A percentile compares a stretch with the other conserved stretches of the same genome.
These are phyloP conservation scores for Picea engelmannii DNA, from an alignment of 83 land plant species.

Conservation along the genomic window DNA sequence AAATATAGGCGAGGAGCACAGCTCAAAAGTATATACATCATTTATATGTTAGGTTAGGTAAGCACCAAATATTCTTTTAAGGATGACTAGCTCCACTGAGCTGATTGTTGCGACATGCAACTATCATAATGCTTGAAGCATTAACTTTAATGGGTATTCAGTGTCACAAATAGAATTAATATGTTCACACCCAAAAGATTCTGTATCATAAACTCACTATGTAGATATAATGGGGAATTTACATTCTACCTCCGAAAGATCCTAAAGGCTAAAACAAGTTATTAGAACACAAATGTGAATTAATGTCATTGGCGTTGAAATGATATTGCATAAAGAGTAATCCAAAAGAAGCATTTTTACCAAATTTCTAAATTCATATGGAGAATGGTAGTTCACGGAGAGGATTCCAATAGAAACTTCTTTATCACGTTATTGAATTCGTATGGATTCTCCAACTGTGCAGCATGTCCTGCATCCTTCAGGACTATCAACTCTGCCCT, in stretches of 20 bases:
- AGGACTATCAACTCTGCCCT: slow-evolving; percentile 34
- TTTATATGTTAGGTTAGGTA: no score
- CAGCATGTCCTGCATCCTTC: slow-evolving; percentile 42
- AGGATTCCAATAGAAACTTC: slow-evolving; percentile 21
- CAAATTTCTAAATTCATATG: slow-evolving; percentile 22
- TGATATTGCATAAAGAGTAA: neutral
- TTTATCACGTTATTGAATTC: slow-evolving; percentile 26
- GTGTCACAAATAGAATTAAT: no score
- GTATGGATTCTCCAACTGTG: slow-evolving; percentile 33
- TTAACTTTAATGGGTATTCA: no score
- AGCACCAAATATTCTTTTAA: no score
- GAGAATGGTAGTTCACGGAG: slow-evolving; percentile 3
- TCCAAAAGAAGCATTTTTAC: slow-evolving; percentile 25
- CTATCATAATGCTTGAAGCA: no score
- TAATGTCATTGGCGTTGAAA: neutral
- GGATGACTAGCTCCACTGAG: no score
- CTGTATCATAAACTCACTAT: no score
- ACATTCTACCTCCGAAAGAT: neutral
- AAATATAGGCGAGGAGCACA: no score
- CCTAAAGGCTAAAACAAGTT: neutral
- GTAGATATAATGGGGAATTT: no score
- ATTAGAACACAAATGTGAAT: neutral
- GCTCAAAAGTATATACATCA: no score
- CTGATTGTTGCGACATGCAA: no score
- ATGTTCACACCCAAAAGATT: no score